Conservation (phyloP, 208 protist genomes). For the Crithidia expoeki region DNA sequence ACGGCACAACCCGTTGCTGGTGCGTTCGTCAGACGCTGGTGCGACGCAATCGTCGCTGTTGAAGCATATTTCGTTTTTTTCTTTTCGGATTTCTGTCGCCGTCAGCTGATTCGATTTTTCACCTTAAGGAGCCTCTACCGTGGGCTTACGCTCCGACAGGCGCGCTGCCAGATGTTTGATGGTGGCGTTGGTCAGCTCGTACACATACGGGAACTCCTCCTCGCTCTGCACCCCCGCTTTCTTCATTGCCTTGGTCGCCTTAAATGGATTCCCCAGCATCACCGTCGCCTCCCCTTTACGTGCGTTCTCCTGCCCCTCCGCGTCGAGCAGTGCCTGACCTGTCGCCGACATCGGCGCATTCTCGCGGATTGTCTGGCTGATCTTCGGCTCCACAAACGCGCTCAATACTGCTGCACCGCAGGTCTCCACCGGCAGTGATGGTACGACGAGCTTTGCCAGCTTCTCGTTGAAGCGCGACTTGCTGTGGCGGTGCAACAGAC, state of each 20-base stretch:
- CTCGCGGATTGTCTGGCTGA: not conserved
- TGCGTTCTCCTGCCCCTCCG: not conserved
- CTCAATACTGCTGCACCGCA: conserved; percentile 56
- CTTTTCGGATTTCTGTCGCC: no score
- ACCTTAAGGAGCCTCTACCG: not conserved
- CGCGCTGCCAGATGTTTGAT: conserved; percentile 22
- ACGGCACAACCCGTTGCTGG: no score
- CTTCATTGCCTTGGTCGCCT: conserved; percentile 14
- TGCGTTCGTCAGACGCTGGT: no score
- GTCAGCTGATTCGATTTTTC: not conserved
- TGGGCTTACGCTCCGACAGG: conserved; percentile 3
- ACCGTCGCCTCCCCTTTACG: not conserved
- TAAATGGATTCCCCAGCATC: conserved; percentile 17
- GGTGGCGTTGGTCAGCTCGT: conserved; percentile 14
- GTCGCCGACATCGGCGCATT: not conserved
- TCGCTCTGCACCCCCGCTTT: conserved; percentile 8
- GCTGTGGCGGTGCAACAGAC: conserved; percentile 59
- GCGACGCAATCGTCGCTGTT: no score
- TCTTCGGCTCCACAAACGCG: conserved; percentile 29
- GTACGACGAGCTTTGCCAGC: conserved; percentile 43
- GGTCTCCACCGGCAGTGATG: conserved; percentile 50
- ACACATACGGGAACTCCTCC: conserved; percentile 10
- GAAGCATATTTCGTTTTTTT: conserved; percentile 6
- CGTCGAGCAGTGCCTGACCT: not conserved
- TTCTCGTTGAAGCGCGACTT: conserved; percentile 61